Percentiles rank a stretch among this genome's conserved stretches.
Evolutionary conservation across 768 basidiomycete genomes (phyloP).

Genomic region (Chlorophyllum brunneum): DNA sequence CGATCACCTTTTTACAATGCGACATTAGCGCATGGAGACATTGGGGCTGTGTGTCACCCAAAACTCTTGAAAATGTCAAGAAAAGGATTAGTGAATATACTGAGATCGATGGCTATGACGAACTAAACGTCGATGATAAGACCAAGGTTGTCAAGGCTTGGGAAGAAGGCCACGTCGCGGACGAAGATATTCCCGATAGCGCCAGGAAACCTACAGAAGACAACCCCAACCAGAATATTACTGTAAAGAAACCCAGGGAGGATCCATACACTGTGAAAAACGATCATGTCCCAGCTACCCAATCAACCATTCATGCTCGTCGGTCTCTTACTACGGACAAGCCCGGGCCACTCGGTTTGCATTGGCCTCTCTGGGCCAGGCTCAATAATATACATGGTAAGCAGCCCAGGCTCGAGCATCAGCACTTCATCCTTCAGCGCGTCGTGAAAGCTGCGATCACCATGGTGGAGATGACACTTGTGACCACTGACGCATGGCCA

Average conservation of each 20-base stretch:
- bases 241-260: constrained; percentile 26
- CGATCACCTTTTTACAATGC: constrained; percentile 5
- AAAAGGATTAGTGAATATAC: constrained; percentile 48
- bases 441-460: no score
- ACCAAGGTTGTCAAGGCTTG: constrained; percentile 68
- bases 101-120: constrained; percentile 86
- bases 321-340: no score
- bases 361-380: no score
- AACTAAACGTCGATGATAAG: constrained; percentile 65
- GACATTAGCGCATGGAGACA: constrained; percentile 86
- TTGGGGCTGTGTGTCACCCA: constrained; percentile 81
- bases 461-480: no score
- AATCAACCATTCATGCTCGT: no score
- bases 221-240: constrained; percentile 42
- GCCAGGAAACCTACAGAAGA: constrained; percentile 60
- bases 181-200: constrained; percentile 79
- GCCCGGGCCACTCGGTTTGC: no score
- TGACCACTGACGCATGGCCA: no score
- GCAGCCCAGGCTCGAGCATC: no score
- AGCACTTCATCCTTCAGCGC: no score
- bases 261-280: no score
- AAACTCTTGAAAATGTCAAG: constrained; percentile 71
- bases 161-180: constrained; percentile 73
- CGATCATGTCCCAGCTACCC: no score
- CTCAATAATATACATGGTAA: no score